Evolutionary conservation across 495 filamentous ascomycete genomes (phyloP), one percentile per base, ranked within the genome.

Genomic region (Daldinia concentrica): DNA sequence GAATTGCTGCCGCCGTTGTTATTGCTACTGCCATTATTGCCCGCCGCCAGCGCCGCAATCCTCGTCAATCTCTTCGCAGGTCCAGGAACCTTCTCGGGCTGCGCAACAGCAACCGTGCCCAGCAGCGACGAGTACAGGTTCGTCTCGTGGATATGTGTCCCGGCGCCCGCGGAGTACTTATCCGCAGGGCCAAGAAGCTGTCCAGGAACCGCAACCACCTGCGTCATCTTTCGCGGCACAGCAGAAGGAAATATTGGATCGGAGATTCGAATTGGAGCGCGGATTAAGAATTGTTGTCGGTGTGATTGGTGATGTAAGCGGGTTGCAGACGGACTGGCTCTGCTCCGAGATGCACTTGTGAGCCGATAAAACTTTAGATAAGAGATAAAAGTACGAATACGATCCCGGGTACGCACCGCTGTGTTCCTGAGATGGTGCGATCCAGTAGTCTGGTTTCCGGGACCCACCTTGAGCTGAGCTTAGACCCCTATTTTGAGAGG

Each of bases 51-150:
- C 19, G 79, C 62, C n/a, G 77, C 76, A 73, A 87, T 84, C 77
- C 82, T 79, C 83, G 85, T 82, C 79, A 89, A 67, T 74, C 86
- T 82, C 68, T 86, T 90, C 59, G 83, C 80, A 48, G 89, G 90
- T 0, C 82, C 86, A 30, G 83, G 77, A 24, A 84, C 78, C 66
- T 87, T 88, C 30, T 77, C 73, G 0, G 80, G 78, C 55, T 80
- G 76, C 8, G 79, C 77, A 69, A 90, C 83, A 57, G 84, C 79
- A 50, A 91, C 82, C 26, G 86, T 83, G 62, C 88, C 85, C 48
- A 96, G 86, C 32, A 87, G 81, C 52, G 93, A 95, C 64, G 93
- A 90, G 81, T 90, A 90, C 73, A 96, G 84, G 58, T 89, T 84
- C 63, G 86, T 80, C 65, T 88, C 79, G 77, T 93, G 85, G 73